A percentile compares a stretch with the other conserved stretches of the same genome.
These are phyloP conservation scores for Gossypium ekmanianum DNA, from an alignment of 345 rosid species.

Conservation along the genomic window DNA sequence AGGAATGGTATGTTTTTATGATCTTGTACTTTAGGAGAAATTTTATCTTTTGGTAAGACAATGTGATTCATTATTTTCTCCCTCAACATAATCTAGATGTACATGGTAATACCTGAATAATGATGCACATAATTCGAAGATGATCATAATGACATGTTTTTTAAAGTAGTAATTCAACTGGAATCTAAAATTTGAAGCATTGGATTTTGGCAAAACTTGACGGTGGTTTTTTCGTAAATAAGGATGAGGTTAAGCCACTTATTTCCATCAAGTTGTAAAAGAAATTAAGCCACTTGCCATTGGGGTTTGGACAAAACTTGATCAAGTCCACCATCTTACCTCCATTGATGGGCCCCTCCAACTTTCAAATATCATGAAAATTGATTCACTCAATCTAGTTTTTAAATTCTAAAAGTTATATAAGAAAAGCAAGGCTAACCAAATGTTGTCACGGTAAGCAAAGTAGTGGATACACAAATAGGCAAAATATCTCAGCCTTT, in stretches of 20 bases:
- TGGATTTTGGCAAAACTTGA: too few species aligned
- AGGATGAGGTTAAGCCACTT: not conserved
- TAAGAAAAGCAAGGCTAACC: not conserved
- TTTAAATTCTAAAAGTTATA: not conserved
- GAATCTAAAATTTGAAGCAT: too few species aligned
- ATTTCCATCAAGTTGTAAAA: not conserved
- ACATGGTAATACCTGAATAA: too few species aligned
- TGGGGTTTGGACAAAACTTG: not conserved
- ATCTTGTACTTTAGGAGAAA: too few species aligned
- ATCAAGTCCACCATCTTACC: not conserved
- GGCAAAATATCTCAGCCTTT: slow-evolving; percentile 28
- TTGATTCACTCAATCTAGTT: not conserved
- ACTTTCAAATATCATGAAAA: not conserved
- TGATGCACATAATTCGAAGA: too few species aligned
- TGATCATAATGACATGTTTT: too few species aligned
- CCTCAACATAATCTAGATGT: too few species aligned
- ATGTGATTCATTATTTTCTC: too few species aligned
- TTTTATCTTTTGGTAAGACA: too few species aligned
- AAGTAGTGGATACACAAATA: slow-evolving; percentile 34
- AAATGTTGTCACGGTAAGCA: not conserved
- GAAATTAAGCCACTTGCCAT: not conserved
- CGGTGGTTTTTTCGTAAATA: too few species aligned
- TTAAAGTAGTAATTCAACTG: too few species aligned
- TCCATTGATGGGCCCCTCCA: not conserved
- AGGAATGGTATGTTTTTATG: too few species aligned